Evolutionary conservation across 768 basidiomycete genomes (phyloP).

Genomic region (Lactarius trivialis): DNA sequence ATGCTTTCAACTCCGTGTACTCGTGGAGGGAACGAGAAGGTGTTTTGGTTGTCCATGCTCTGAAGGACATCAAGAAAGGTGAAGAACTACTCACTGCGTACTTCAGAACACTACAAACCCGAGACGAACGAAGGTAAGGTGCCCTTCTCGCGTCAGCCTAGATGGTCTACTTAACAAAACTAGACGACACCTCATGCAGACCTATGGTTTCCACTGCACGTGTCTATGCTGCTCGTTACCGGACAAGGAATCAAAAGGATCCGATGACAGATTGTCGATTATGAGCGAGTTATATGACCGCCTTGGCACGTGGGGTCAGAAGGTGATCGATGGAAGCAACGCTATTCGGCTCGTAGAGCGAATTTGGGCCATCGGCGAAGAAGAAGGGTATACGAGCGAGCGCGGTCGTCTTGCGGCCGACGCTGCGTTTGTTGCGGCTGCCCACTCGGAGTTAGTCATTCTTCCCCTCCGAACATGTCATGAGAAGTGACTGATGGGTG

Average conservation of each 20-base stretch:
- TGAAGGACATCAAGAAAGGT: constrained; percentile 47
- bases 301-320: constrained; percentile 45
- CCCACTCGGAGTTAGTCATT: constrained; percentile 54
- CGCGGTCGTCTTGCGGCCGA: constrained; percentile 57
- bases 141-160: not conserved
- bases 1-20: constrained; percentile 63
- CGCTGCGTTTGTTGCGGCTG: constrained; percentile 50
- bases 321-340: constrained; percentile 40
- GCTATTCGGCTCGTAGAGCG: constrained; percentile 42
- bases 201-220: constrained; percentile 54
- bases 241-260: constrained; percentile 39
- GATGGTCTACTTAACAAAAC: constrained; percentile 1
- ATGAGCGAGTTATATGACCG: constrained; percentile 42
- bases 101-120: constrained; percentile 47
- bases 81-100: constrained; percentile 62
- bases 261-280: constrained; percentile 43
- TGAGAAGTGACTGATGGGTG: not conserved
- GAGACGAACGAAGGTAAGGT: constrained; percentile 43
- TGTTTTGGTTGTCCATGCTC: constrained; percentile 48
- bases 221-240: constrained; percentile 55
- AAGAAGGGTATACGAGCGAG: constrained; percentile 63
- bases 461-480: not conserved
- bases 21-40: constrained; percentile 47
- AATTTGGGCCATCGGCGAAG: constrained; percentile 53
- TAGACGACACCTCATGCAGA: constrained; percentile 43